Conservation (phyloP, 1,284 basidiomycete species). For the Cryptococcus sp. region DNA sequence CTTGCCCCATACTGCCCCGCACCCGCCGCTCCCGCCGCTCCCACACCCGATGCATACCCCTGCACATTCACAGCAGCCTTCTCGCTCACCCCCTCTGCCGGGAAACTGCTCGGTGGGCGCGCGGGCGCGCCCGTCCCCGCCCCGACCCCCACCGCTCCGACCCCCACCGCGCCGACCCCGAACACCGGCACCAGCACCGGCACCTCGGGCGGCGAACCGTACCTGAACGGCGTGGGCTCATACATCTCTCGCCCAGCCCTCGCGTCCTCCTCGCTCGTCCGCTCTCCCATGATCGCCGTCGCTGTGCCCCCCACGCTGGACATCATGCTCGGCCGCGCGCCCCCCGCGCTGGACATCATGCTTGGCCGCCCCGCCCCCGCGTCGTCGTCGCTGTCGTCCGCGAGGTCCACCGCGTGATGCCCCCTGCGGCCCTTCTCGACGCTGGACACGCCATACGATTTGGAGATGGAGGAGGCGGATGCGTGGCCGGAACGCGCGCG, state of each 20-base stretch:
- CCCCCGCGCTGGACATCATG: too few species aligned
- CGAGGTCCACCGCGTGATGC: constrained; percentile 9
- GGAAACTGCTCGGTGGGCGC: constrained; percentile 6
- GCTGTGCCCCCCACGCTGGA: background rate
- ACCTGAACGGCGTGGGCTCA: constrained; percentile 33
- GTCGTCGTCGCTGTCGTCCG: background rate
- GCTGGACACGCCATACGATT: constrained; percentile 23
- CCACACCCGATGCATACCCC: too few species aligned
- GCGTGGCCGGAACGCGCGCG: constrained; percentile 14
- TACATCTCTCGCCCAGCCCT: constrained; percentile 22
- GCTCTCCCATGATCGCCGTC: background rate
- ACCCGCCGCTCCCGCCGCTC: too few species aligned
- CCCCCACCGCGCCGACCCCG: background rate
- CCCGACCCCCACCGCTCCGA: background rate
- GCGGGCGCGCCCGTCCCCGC: background rate
- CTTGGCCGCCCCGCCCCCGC: constrained; percentile 1
- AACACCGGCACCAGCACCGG: background rate
- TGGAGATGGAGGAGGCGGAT: constrained; percentile 12
- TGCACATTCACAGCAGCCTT: too few species aligned
- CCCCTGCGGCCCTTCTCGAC: constrained; percentile 14
- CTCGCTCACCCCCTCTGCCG: constrained; percentile 9
- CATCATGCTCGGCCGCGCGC: too few species aligned
- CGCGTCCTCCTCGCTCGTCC: too few species aligned
- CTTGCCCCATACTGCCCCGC: too few species aligned
- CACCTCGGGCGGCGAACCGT: constrained; percentile 27